These are phyloP conservation scores for Asterionellopsis glacialis DNA, from an alignment of 108 stramenopile species.

Conservation along the genomic window DNA sequence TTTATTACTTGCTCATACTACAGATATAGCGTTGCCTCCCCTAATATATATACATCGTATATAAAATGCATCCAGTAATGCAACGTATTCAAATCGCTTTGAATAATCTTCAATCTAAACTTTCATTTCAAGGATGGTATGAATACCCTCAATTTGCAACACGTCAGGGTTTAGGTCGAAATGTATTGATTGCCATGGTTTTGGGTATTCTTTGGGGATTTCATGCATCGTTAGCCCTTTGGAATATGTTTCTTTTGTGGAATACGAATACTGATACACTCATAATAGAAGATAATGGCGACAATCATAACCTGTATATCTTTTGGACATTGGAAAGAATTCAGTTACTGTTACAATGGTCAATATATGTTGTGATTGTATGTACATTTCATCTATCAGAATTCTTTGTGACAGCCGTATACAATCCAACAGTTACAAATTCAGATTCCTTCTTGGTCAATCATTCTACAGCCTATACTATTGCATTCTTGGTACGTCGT, in stretches of 20 bases:
- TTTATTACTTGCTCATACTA: too few relatives aligned
- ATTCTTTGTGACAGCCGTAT: conserved; percentile 78
- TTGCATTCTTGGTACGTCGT: conserved; percentile 67
- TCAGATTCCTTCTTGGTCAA: conserved; percentile 90
- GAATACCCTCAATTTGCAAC: conserved; percentile 48
- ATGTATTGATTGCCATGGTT: conserved; percentile 35
- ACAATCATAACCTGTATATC: conserved; percentile 1
- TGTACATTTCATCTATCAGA: conserved; percentile 80
- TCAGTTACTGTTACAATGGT: conserved; percentile 57
- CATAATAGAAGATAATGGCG: conserved; percentile 9
- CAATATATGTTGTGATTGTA: conserved; percentile 56
- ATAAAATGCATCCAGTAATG: background rate
- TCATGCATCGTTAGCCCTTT: conserved; percentile 16
- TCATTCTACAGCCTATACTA: conserved; percentile 88
- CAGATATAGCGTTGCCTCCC: too few relatives aligned
- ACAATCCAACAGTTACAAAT: conserved; percentile 57
- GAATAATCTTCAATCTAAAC: conserved; percentile 38
- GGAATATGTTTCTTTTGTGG: conserved; percentile 9
- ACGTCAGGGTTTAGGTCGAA: conserved; percentile 34
- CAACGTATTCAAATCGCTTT: conserved; percentile 15
- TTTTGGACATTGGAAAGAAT: conserved; percentile 10
- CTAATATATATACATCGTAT: too few relatives aligned
- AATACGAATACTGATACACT: background rate
- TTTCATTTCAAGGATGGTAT: conserved; percentile 57
- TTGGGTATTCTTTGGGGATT: conserved; percentile 46